Evolutionary conservation across 768 basidiomycete species (phyloP).

Genomic region (Phanerodontia chrysosporium): DNA sequence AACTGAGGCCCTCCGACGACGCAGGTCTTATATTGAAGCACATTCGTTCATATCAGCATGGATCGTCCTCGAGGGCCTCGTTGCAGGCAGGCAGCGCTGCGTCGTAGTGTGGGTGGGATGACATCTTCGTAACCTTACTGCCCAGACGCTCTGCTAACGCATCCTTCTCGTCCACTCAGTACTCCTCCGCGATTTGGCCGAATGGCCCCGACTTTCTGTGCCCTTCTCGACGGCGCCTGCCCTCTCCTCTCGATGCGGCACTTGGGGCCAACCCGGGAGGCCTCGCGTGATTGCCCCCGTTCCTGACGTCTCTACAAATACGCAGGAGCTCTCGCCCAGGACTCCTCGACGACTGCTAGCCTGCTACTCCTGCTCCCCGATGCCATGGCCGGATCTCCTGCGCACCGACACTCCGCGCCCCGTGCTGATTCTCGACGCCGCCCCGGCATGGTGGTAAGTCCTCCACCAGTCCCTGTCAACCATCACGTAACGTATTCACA

Average conservation of each 20-base stretch:
- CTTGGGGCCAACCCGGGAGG: neutral
- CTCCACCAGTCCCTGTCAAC: neutral
- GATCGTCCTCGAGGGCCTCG: conserved; percentile 1
- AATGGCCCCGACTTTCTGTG: conserved; percentile 7
- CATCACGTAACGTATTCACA: neutral
- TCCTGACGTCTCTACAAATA: conserved; percentile 14
- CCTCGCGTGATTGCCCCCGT: conserved; percentile 14
- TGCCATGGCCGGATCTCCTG: conserved; percentile 1
- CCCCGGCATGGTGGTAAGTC: conserved; percentile 12
- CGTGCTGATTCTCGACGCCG: neutral
- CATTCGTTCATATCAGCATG: conserved; percentile 6
- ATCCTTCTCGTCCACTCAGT: neutral
- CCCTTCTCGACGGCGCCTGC: neutral
- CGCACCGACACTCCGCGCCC: neutral
- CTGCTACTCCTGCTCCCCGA: neutral
- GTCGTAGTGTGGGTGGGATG: neutral
- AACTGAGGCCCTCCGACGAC: neutral
- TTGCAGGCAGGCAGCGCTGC: neutral
- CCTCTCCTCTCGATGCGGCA: neutral
- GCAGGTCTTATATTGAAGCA: neutral
- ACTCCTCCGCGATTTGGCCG: neutral
- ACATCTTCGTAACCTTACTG: neutral
- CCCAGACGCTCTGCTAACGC: neutral
- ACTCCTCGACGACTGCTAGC: neutral
- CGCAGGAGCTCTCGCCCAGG: neutral